phyloP scores from a whole-genome alignment of 2,329 filamentous ascomycete genomes.

The Didymella sp. region DNA sequence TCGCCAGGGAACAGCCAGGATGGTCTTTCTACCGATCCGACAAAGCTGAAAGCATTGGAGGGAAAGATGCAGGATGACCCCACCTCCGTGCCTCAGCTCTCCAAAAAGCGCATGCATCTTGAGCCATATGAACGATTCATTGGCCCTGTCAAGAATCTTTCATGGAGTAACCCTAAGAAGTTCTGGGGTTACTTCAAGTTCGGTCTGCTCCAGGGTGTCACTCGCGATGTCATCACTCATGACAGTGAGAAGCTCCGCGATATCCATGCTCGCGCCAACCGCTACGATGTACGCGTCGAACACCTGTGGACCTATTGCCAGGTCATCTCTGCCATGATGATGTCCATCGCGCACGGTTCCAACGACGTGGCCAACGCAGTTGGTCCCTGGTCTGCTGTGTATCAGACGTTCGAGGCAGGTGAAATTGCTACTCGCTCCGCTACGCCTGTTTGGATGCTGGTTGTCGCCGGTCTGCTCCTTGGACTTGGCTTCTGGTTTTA shows the following conservation, averaged over 20 bases:
- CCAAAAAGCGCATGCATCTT: constrained; percentile 29
- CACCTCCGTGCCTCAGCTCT: constrained; percentile 15
- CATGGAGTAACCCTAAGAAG: constrained; percentile 40
- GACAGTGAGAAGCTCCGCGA: constrained; percentile 49
- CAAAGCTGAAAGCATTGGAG: constrained; percentile 24
- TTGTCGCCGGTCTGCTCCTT: constrained; percentile 60
- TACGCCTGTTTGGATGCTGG: constrained; percentile 68
- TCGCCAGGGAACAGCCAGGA: constrained; percentile 15
- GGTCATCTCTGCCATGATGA: constrained; percentile 67
- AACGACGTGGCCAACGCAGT: constrained; percentile 68
- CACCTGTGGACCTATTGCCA: constrained; percentile 56
- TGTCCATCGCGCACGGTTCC: constrained; percentile 74
- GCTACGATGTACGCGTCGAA: constrained; percentile 57
- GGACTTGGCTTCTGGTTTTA: constrained; percentile 67
- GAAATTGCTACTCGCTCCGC: constrained; percentile 54
- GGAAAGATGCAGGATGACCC: constrained; percentile 21
- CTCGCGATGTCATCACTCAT: constrained; percentile 52
- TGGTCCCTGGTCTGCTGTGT: constrained; percentile 67
- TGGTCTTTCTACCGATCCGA: constrained; percentile 18
- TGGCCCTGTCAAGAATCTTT: constrained; percentile 43
- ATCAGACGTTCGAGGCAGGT: constrained; percentile 64
- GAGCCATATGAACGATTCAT: constrained; percentile 47
- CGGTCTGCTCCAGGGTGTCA: constrained; percentile 53
- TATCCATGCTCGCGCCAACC: constrained; percentile 52
- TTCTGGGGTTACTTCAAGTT: constrained; percentile 53